Evolutionary conservation across 2,329 filamentous ascomycete genomes (phyloP), one percentile per base, ranked within the genome.

Genomic region (Claviceps cyperi): DNA sequence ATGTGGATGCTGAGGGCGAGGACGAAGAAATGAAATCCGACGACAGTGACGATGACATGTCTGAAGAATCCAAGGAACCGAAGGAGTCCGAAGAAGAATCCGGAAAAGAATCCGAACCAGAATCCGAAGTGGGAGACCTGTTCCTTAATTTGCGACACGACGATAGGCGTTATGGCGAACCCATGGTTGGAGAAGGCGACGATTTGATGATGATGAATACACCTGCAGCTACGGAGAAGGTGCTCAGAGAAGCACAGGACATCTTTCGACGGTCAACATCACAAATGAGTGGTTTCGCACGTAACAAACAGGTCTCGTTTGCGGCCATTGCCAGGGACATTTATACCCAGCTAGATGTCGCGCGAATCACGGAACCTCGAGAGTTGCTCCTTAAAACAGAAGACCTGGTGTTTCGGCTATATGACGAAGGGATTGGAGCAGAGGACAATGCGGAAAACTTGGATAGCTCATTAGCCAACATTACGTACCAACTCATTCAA

Each of bases 331-430:
- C 86, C 32, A 85, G 83, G 61, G 81, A 83, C 53, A 66, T 90
- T 9, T 80, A 82, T 71, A 62, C 51, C 5, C 63, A 69, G 64
- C 62, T 78, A 62, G 75, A 75, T 37, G 69, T 76, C 36, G 78
- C 84, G 1, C 59, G 67, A 17, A 69, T 94, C 44, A 72, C 73
- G 4, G 91, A 96, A 65, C 70, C 81, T 1, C 79, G 83, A 53
- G 74, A 81, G 44, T 65, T 94, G 19, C 79, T 96, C 44, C 67
- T 94, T 36, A 73, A 78, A 46, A 94, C 86, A 11, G 90, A 96
- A 62, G 74, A 79, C 39, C 67, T 87, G 40, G 69, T 94, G 39
- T 73, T 74, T 47, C 72, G 72, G 48, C 69, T 90, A 17, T 86
- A 86, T 56, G 74, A 76, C 46, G 75, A 81, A 51, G 77, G 77